Evolutionary conservation across 2,329 filamentous ascomycete genomes (phyloP), one percentile per base, ranked within the genome.

Genomic region (Nectriaceae sp.): DNA sequence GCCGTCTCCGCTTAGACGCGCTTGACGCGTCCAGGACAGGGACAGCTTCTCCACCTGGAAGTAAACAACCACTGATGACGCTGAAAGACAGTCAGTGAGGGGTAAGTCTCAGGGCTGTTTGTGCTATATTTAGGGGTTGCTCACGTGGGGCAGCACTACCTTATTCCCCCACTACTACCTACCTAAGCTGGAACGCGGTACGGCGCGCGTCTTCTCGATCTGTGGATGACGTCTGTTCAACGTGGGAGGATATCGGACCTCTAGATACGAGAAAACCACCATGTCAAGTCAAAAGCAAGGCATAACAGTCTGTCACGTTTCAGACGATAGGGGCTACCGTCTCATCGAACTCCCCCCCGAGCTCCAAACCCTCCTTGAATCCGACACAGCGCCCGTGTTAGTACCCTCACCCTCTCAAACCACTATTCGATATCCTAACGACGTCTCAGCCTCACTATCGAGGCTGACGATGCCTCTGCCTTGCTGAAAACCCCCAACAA

Each of bases 261-360:
- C n/a, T n/a, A n/a, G n/a, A n/a, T n/a, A n/a, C n/a, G n/a, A n/a
- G n/a, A n/a, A n/a, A 24, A 24, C 38, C 47, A 46, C 10, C 51
- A 73, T 81, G 76, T 70, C 76, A n/a, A 75, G 63, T 46, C 78
- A 81, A 59, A 59, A 62, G 6, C 59, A 65, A n/a, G 75, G 74
- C 40, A 78, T 83, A 37, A 71, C 75, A 5, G 69, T 87, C 46
- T 66, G 70, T 38, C 75, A 82, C 57, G 70, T 69, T 33, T 76
- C 76, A 5, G 68, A 77, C 40, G 70, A 74, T 36, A 59, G 74
- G 15, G 73, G 75, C 42, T 85, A 84, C 65, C 83, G 80, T 49
- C 75, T 87, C 46, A 70, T 87, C 43, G 83, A 87, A 63, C 75
- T 87, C 3, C 82, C 83, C 1, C 70, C 80, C 0, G 83, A 85